Evolutionary conservation across 2,329 filamentous ascomycete genomes (phyloP).

Genomic region (Penicillium janthinellum): DNA sequence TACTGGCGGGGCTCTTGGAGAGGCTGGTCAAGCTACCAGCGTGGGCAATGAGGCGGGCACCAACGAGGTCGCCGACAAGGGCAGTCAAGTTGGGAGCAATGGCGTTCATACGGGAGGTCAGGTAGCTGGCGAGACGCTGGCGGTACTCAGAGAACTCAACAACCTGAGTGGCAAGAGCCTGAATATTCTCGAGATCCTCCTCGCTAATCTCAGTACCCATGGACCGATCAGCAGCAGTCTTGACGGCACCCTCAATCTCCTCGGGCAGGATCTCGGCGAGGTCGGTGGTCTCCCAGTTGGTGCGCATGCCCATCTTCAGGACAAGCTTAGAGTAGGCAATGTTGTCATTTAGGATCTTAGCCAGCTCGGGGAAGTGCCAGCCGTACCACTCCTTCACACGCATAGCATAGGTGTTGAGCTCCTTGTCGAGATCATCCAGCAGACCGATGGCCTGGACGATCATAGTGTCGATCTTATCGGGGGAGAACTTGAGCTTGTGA

Average conservation of each 20-base stretch:
- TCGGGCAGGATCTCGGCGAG: constrained; percentile 91
- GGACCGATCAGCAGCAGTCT: constrained; percentile 91
- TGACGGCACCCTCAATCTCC: constrained; percentile 88
- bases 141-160: constrained; percentile 90
- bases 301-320: constrained; percentile 83
- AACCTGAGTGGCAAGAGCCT: constrained; percentile 88
- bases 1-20: constrained; percentile 91
- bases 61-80: constrained; percentile 89
- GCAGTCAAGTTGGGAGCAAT: constrained; percentile 95
- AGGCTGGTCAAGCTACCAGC: constrained; percentile 92
- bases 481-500: constrained; percentile 98
- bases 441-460: constrained; percentile 96
- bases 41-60: constrained; percentile 91
- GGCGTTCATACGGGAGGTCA: constrained; percentile 91
- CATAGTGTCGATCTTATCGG: constrained; percentile 99
- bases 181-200: constrained; percentile 91
- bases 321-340: constrained; percentile 89
- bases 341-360: constrained; percentile 96
- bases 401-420: constrained; percentile 98
- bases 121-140: constrained; percentile 81
- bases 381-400: constrained; percentile 99
- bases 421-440: constrained; percentile 96
- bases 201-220: constrained; percentile 98
- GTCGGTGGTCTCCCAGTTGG: constrained; percentile 73
- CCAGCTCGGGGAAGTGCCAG: constrained; percentile 99